Base-by-base conservation (phyloP, 2,329 filamentous ascomycete species). In the Xylariales sp. region DNA sequence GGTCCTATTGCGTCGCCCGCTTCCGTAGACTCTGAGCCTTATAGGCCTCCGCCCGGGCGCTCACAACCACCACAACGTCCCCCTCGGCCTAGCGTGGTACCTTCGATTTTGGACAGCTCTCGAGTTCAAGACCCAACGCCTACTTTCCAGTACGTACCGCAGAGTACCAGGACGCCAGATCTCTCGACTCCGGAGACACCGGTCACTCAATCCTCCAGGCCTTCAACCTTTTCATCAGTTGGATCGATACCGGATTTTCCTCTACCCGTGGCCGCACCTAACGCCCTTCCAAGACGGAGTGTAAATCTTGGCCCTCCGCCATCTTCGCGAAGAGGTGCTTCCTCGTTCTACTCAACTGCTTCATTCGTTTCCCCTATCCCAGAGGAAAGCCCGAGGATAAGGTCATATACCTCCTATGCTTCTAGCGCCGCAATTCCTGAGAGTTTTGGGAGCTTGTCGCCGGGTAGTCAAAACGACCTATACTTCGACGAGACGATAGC, bases 291-390 rank as follows among this genome's bases (percentile, higher is more conserved):
- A 30, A 80, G 87, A 64, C 82, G 84, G 71, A 88, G 85, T 69
- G 81, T 85, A 14, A 86, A 81, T 57, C 76, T 90, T 12, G 88
- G 88, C 2, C 88, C 88, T 18, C 89, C 89, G 0, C 88, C 88
- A 2, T 87, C 85, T 12, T 83, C 87, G 3, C 83, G 89, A 72
- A 82, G 88, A 71, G 88, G 88, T 1, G 85, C 84, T 34, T 90
- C 88, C 0, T 89, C 88, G 0, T 90, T 89, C 68, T 90, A 91
- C 73, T 91, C 90, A 2, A 87, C 85, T 70, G 80, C 83, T 12
- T 91, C 90, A 0, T 90, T 85, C 67, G 90, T 94, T 32, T 91
- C 91, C 0, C 91, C 92, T 0, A 94, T 94, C 61, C 90, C 89
- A 0, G 92, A 94, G 77, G 91, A 94, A 75, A 87, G 85, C 69